Evolutionary conservation across 2,329 filamentous ascomycete species (phyloP), one percentile per base, ranked within the genome.

Genomic region (Fusarium sp.): DNA sequence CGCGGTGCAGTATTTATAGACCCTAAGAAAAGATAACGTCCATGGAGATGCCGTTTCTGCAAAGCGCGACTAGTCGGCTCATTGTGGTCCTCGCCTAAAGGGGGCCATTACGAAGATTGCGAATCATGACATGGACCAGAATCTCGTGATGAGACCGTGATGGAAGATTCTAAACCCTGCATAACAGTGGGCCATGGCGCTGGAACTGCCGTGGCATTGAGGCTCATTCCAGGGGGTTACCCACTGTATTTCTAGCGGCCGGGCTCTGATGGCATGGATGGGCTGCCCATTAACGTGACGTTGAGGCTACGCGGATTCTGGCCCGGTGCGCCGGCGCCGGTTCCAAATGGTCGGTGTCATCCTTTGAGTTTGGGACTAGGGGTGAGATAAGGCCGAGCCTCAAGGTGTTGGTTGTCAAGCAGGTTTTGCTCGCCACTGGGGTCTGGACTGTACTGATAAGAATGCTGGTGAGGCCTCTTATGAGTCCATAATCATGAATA

Each of bases 361-460:
- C 11, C 32, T 50, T 39, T 54, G 34, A 47, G 45, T 26, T 30
- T 42, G n/a, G 14, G 20, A 17, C 30, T 45, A 62, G 52, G 68
- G 69, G 57, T 8, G 12, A 73, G 75, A 75, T 78, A 77, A 77
- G 70, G 55, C 75, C 72, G 76, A 77, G 76, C 75, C 74, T 78
- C 74, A 78, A 61, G 42, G n/a, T 60, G 13, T 55, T 54, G 44
- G 57, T 61, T 55, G 66, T 39, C 48, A 60, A 66, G 38, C 61
- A 52, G n/a, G 62, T 58, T 58, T 73, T 66, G 50, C 50, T 62
- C 20, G 70, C 62, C 63, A 74, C 59, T 26, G 30, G 11, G 50
- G 24, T n/a, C 24, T 39, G 14, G 22, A 5, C 39, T 38, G 51
- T 28, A 41, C 54, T 61, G 51, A 72, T 68, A 56, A 62, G 52